Evolutionary conservation across 73 alveolate species (phyloP), one percentile per base, ranked within the genome.

Genomic region (Stentor coeruleus): DNA sequence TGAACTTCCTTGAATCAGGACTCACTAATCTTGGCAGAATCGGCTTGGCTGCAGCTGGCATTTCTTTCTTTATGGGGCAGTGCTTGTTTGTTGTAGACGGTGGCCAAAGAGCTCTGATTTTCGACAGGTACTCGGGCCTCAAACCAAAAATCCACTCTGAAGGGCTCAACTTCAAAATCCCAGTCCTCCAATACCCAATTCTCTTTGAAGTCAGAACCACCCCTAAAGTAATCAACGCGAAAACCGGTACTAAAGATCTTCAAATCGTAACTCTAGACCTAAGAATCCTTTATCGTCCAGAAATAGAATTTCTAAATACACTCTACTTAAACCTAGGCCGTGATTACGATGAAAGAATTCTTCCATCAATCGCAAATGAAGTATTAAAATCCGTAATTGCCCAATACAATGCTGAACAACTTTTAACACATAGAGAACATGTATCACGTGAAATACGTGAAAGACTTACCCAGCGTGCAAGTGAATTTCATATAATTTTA

Each of bases 351-450:
- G 89, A 85, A 33, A 84, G 92, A 74, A 83, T 93, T 79, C 84
- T 93, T 30, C 96, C 96, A 14, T 91, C 98, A 31, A 91, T 93
- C 38, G 98, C 94, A 6, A 87, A 91, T 42, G 98, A 93, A 89
- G 92, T 89, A 30, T 77, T 93, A 40, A 93, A 93, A 59, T 83
- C 92, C 31, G 90, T 90, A 2, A 93, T 91, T 36, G 98, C 98
- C 39, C 91, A 92, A 84, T 92, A 92, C 73, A 92, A 92, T 87
- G 97, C 97, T n/a, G 97, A 92, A 73, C 85, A 92, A 72, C 84
- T 92, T 20, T 77, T 93, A 36, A 93, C 95, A 39, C 91, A 91
- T 76, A 91, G 98, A 93, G 98, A 93, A 83, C 88, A 91, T 81
- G 95, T 93, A 15, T 91, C 96, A 36, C 77, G 84, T 58, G 98